These are phyloP conservation scores for Tetragonia tetragonoides DNA, from an alignment of 148 eudicot species.

Conservation along the genomic window DNA sequence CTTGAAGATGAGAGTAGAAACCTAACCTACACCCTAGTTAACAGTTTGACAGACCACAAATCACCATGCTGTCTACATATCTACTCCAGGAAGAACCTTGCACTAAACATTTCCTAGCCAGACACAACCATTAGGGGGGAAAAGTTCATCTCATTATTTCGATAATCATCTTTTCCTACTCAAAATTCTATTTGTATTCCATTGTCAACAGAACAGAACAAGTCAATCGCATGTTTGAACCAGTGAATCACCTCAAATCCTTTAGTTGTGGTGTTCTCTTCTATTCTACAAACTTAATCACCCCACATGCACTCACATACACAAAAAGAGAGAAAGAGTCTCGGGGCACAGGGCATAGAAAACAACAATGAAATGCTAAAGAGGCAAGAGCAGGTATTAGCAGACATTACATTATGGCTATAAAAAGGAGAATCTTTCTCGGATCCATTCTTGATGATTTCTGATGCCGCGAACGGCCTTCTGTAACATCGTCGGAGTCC, in stretches of 20 bases:
- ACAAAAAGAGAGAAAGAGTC: neutral
- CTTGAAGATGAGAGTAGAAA: neutral
- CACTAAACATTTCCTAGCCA: neutral
- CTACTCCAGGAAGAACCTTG: neutral
- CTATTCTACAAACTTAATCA: neutral
- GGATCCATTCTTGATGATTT: slow-evolving; percentile 93
- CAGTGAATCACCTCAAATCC: neutral
- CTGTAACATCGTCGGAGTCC: slow-evolving; percentile 70
- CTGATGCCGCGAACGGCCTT: slow-evolving; percentile 67
- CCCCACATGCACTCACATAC: neutral
- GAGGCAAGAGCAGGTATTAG: neutral
- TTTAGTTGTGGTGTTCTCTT: neutral
- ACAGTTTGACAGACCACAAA: neutral
- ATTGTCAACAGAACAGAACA: neutral
- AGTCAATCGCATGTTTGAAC: neutral
- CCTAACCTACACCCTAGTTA: neutral
- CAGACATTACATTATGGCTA: slow-evolving; percentile 84
- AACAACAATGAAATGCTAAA: neutral
- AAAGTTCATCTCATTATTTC: neutral
- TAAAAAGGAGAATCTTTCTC: slow-evolving; percentile 81
- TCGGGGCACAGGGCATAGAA: neutral
- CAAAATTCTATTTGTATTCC: neutral
- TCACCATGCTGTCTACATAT: neutral
- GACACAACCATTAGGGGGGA: neutral
- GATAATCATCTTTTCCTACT: neutral